Evolutionary conservation across 2,329 filamentous ascomycete genomes (phyloP), one percentile per base, ranked within the genome.

Genomic region (Seiridium cupressi): DNA sequence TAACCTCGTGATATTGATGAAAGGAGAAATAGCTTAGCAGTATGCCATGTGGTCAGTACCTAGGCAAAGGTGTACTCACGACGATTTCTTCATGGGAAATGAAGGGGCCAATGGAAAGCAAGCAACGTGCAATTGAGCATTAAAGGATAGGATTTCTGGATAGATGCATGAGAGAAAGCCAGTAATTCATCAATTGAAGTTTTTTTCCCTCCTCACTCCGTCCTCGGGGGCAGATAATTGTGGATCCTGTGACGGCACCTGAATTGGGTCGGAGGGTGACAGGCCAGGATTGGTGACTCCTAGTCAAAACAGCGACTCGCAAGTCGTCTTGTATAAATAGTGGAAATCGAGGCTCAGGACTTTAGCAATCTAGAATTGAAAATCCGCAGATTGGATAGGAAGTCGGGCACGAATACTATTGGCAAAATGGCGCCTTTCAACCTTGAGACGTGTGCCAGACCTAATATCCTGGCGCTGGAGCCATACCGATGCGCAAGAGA

Each of bases 401-500:
- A 26, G 18, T 26, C 18, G 18, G 18, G 18, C 18, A 26, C 18
- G 18, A 26, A 26, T 2, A 26, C 18, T 26, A 26, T 18, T n/a
- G 46, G 35, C 44, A 71, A 62, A 60, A 87, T 86, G 81, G 81
- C 85, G 40, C 79, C 88, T 38, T 93, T 93, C 74, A 85, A 92
- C 71, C 79, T 94, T 56, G 79, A 89, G 67, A 89, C 84, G 63
- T 93, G 90, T 71, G 90, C 89, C 46, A 84, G 91, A 66, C 83
- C 88, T 48, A 94, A 93, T 74, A 93, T 94, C 62, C 77, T 93
- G 65, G 82, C 88, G 63, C 79, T 94, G 53, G 83, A 92, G 70
- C 91, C 91, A 44, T 94, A 94, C 72, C 87, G 91, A 60, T 94
- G 91, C 73, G 91, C 91, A 35, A 79, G 91, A 83, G 91, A 94